These are phyloP conservation scores for Candida yuanshanica DNA, from an alignment of 805 yeast species.

Conservation along the genomic window DNA sequence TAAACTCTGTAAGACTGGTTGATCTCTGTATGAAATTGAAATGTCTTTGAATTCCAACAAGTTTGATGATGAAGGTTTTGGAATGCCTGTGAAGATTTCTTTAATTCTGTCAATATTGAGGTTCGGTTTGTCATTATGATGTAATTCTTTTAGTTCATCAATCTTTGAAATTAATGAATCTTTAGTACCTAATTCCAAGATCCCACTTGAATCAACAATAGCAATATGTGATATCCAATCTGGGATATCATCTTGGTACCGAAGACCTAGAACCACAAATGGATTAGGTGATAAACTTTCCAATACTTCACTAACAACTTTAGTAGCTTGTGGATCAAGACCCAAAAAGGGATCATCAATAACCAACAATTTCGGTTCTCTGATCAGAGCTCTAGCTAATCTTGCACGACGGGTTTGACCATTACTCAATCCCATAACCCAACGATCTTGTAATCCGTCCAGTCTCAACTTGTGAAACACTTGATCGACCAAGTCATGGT, in stretches of 20 bases:
- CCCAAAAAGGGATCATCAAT: slow-evolving; percentile 94
- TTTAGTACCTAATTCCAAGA: slow-evolving; percentile 44
- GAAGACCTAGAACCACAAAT: slow-evolving; percentile 64
- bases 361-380: slow-evolving; percentile 57
- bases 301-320: slow-evolving; percentile 52
- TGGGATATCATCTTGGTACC: slow-evolving; percentile 73
- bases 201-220: slow-evolving; percentile 50
- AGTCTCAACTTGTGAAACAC: slow-evolving; percentile 50
- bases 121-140: slow-evolving; percentile 12
- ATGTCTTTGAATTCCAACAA: slow-evolving; percentile 54
- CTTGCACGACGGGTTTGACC: slow-evolving; percentile 93
- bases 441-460: slow-evolving; percentile 53
- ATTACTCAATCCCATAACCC: slow-evolving; percentile 85
- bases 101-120: slow-evolving; percentile 16
- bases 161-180: slow-evolving; percentile 22
- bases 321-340: slow-evolving; percentile 69
- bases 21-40: slow-evolving; percentile 59
- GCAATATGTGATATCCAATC: slow-evolving; percentile 74
- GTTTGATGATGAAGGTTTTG: slow-evolving; percentile 13
- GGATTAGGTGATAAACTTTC: slow-evolving; percentile 39
- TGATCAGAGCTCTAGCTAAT: slow-evolving; percentile 66
- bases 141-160: slow-evolving; percentile 15
- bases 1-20: slow-evolving; percentile 52
- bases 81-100: slow-evolving; percentile 10
- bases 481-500: slow-evolving; percentile 31